Evolutionary conservation across 139 green algal species (phyloP).

Genomic region (Coelastrella sp.): DNA sequence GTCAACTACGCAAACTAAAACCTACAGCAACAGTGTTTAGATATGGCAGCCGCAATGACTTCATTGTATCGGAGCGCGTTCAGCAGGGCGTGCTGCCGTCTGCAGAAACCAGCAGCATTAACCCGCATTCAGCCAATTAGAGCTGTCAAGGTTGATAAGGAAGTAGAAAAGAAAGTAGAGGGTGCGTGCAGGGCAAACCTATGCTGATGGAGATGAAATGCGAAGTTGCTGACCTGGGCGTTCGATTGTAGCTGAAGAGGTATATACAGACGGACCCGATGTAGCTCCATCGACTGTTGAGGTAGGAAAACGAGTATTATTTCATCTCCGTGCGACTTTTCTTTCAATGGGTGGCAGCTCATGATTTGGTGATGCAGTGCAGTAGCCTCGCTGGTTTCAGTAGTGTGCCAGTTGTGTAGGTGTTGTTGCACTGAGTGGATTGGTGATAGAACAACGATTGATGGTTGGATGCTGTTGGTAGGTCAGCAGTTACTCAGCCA

Average conservation of each 20-base stretch:
- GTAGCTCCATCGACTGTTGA: conserved; percentile 56
- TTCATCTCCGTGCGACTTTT: not conserved
- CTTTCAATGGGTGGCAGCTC: no score
- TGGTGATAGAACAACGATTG: not conserved
- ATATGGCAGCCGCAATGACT: conserved; percentile 3
- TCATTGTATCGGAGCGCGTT: not conserved
- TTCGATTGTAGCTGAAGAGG: conserved; percentile 43
- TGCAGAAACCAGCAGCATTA: not conserved
- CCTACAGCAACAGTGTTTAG: not conserved
- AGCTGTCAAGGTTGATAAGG: conserved; percentile 46
- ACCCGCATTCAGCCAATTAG: conserved; percentile 35
- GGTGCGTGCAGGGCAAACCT: conserved; percentile 32
- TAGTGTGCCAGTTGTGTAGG: no score
- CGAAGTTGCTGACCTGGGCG: not conserved
- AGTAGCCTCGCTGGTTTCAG: no score
- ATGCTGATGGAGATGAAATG: not conserved
- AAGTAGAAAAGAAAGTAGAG: conserved; percentile 32
- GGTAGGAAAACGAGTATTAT: conserved; percentile 10
- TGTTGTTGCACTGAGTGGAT: no score
- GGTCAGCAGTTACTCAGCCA: not conserved
- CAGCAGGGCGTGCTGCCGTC: conserved; percentile 16
- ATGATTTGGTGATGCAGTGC: no score
- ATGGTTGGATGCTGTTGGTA: not conserved
- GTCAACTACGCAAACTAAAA: no score
- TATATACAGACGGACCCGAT: conserved; percentile 57